These are phyloP conservation scores for Pistacia vera DNA, from an alignment of 345 rosid genomes.

Conservation along the genomic window DNA sequence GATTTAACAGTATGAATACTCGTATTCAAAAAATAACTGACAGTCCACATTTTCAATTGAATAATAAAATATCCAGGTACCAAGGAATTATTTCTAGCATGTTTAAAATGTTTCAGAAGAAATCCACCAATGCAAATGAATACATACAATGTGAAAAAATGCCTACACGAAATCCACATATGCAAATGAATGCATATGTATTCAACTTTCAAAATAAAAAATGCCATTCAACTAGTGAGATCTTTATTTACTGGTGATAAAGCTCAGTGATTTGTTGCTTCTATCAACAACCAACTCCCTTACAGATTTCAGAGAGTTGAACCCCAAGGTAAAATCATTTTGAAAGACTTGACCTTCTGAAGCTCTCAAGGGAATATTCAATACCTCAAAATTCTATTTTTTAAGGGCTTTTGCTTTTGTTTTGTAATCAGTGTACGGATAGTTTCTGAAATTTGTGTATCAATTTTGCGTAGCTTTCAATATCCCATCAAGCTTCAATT, in stretches of 20 bases:
- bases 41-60: background rate
- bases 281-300: background rate
- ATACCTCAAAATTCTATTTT: no score
- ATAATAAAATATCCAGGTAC: background rate
- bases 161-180: no score
- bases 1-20: conserved; percentile 13
- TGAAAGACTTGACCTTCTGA: background rate
- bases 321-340: background rate
- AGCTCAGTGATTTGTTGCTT: background rate
- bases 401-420: no score
- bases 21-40: conserved; percentile 8
- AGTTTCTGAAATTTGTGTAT: no score
- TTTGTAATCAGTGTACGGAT: no score
- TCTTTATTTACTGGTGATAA: background rate
- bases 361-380: no score
- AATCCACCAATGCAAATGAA: background rate
- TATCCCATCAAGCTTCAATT: no score
- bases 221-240: no score
- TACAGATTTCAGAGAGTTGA: background rate
- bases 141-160: no score
- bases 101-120: background rate
- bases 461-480: no score
- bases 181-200: background rate
- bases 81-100: background rate
- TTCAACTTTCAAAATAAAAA: background rate